Evolutionary conservation across 177 flowering plant genomes (phyloP).

Genomic region (Vitis hybrid): DNA sequence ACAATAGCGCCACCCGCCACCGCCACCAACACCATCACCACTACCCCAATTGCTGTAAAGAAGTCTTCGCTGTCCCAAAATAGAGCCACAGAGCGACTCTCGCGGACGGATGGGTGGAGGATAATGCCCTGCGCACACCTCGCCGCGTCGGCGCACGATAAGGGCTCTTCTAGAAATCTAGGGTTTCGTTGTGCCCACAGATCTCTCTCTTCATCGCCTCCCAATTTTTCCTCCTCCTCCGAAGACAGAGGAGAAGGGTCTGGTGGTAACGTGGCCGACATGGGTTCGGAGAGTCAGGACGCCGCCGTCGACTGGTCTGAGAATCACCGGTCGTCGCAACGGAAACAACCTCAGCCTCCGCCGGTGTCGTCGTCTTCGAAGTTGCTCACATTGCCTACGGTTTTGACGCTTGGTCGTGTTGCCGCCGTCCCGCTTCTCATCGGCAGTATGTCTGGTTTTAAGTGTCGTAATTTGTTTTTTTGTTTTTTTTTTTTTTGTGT

Average conservation of each 20-base stretch:
- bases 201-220: slow-evolving; percentile 7
- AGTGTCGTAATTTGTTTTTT: not conserved
- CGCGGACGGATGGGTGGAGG: slow-evolving; percentile 18
- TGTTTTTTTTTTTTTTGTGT: not conserved
- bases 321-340: slow-evolving; percentile 1
- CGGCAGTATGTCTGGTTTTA: slow-evolving; percentile 39
- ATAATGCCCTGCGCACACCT: slow-evolving; percentile 25
- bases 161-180: slow-evolving; percentile 5
- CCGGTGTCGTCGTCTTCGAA: slow-evolving; percentile 26
- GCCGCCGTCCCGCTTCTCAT: slow-evolving; percentile 76
- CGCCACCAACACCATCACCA: not conserved
- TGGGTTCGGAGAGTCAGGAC: slow-evolving; percentile 32
- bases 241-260: slow-evolving; percentile 15
- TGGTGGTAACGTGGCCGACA: slow-evolving; percentile 15
- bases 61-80: not conserved
- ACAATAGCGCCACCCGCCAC: slow-evolving; percentile 12
- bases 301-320: not conserved
- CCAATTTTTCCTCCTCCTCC: slow-evolving; percentile 9
- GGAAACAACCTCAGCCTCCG: slow-evolving; percentile 4
- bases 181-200: slow-evolving; percentile 16
- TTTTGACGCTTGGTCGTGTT: slow-evolving; percentile 77
- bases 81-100: not conserved
- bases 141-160: slow-evolving; percentile 15
- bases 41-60: not conserved
- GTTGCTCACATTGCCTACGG: slow-evolving; percentile 78